Evolutionary conservation across 2,329 filamentous ascomycete species (phyloP), one percentile per base, ranked within the genome.

Genomic region (Phaeosphaeria sp.): DNA sequence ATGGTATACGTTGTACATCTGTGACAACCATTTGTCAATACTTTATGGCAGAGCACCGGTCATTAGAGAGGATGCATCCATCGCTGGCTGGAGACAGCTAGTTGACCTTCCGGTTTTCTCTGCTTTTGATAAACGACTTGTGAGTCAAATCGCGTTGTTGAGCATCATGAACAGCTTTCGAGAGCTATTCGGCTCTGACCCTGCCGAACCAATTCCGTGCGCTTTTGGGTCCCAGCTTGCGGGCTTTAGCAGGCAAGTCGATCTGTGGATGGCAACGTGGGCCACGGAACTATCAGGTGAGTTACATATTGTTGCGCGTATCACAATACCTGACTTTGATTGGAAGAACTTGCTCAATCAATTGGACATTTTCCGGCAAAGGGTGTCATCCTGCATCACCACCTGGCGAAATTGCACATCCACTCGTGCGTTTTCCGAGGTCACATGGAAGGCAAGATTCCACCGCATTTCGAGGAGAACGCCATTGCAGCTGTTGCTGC

Each of bases 21-120:
- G 86, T 65, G 87, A 89, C 65, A 86, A 89, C 59, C 87, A 89
- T 69, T 84, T 89, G 25, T 86, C 84, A 20, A 88, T 87, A 20
- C 76, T 87, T 0, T 88, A 88, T 53, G 84, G 85, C 2, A 79
- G 87, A 2, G 84, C 84, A 1, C 82, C 85, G 0, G 82, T 87
- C 7, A 83, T 87, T 0, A 82, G 84, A 27, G 86, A 88, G 50
- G 84, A 88, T 53, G 74, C 79, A 15, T 82, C 84, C 0, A 85
- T 88, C 43, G 82, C 84, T 49, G 84, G 85, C 6, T 85, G 85
- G 76, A 84, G 87, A 51, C 77, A 79, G 1, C 85, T 88, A 46
- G 73, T 87, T n/a, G 79, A 82, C 30, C 79, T 81, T 0, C 79
- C 83, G 0, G 77, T 82, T 18, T 79, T 84, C 3, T 85, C 80